Percentiles rank a stretch among this genome's conserved stretches.
Evolutionary conservation across 2,329 filamentous ascomycete genomes (phyloP).

Genomic region (Xylaria sp.): DNA sequence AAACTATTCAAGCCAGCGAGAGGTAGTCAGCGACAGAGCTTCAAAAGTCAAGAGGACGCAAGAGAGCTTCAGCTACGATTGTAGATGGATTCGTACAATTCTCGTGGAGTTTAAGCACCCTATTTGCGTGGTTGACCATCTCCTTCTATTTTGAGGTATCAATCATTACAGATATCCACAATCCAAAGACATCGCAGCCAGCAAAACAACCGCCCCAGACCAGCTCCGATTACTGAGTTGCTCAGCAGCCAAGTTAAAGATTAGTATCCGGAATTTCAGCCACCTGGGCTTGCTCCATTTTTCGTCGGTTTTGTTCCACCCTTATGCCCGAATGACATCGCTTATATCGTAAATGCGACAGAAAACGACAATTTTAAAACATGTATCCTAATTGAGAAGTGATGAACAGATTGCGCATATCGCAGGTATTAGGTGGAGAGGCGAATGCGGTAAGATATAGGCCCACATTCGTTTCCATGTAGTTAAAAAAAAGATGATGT

Average conservation of each 20-base stretch:
- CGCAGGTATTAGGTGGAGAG: conserved; percentile 43
- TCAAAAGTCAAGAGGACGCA: background rate
- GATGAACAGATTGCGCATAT: conserved; percentile 42
- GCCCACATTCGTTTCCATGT: conserved; percentile 19
- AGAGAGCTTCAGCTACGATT: background rate
- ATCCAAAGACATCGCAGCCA: conserved; percentile 37
- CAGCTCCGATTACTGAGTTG: conserved; percentile 46
- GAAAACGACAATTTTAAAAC: conserved; percentile 41
- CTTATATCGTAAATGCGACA: conserved; percentile 49
- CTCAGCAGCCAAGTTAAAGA: conserved; percentile 48
- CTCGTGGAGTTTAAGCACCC: conserved; percentile 15
- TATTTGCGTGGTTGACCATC: conserved; percentile 38
- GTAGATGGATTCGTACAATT: conserved; percentile 10
- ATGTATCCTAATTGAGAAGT: conserved; percentile 39
- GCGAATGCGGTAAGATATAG: conserved; percentile 6
- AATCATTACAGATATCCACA: conserved; percentile 47
- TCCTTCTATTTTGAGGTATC: conserved; percentile 49
- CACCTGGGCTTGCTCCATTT: conserved; percentile 54
- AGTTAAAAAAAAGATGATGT: conserved; percentile 49
- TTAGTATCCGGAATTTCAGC: conserved; percentile 52
- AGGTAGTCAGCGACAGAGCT: background rate
- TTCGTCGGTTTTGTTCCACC: conserved; percentile 50
- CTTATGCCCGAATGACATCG: conserved; percentile 48
- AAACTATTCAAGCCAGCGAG: background rate
- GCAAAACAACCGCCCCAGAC: conserved; percentile 43